Evolutionary conservation across 371 early-diverging fungal species (phyloP).

Genomic region (Chytridium lagenaria): DNA sequence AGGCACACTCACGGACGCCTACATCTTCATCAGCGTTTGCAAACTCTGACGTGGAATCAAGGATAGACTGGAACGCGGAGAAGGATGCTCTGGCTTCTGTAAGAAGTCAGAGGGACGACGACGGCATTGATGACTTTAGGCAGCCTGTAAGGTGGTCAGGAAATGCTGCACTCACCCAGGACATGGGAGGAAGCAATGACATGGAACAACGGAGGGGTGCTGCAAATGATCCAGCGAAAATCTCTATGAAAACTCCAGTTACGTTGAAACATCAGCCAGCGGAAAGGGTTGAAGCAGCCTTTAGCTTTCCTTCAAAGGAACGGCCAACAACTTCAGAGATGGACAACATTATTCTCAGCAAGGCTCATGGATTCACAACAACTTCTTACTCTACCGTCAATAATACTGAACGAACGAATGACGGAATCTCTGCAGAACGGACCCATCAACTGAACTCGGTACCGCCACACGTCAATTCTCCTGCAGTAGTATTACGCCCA

Average conservation of each 20-base stretch:
- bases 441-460: no score
- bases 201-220: no score
- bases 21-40: not conserved
- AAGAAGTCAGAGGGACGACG: not conserved
- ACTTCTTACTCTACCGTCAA: no score
- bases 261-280: conserved; percentile 35
- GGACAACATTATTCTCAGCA: no score
- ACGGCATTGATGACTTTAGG: not conserved
- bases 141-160: not conserved
- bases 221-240: no score
- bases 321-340: not conserved
- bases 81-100: not conserved
- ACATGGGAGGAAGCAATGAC: no score
- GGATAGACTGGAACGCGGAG: not conserved
- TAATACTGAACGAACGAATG: no score
- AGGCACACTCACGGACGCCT: not conserved
- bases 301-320: not conserved
- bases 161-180: no score
- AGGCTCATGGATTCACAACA: no score
- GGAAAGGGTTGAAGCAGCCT: not conserved
- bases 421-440: no score
- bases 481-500: no score
- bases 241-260: conserved; percentile 20
- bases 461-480: no score
- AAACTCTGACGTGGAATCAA: not conserved